phyloP scores from a whole-genome alignment of 176 grass and related monocot genomes.

The Hsuehochloa calcarea region DNA sequence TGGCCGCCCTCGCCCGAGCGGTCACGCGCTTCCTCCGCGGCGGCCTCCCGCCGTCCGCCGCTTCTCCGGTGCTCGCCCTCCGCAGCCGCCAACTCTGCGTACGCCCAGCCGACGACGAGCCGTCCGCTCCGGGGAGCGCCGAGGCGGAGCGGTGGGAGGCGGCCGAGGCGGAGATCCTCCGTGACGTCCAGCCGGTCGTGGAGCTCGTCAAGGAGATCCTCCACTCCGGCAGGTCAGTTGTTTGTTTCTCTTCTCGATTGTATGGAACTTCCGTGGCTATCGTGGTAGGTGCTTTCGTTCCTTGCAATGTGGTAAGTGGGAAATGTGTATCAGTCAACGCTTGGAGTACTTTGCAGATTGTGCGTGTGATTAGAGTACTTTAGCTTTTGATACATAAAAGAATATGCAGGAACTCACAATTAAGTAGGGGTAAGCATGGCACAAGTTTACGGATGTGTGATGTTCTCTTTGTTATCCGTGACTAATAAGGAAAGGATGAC shows the following conservation, averaged over 20 bases:
- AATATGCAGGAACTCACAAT: too few relatives aligned
- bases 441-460: neutral
- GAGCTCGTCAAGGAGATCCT: constrained; percentile 30
- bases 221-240: constrained; percentile 16
- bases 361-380: neutral
- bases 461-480: neutral
- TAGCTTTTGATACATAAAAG: neutral
- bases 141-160: neutral
- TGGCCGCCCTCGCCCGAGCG: constrained; percentile 34
- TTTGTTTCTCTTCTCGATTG: neutral
- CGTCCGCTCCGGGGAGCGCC: neutral
- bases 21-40: constrained; percentile 37
- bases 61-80: neutral
- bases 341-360: too few relatives aligned
- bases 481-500: neutral
- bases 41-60: neutral
- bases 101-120: constrained; percentile 10
- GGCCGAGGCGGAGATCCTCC: constrained; percentile 30
- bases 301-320: neutral
- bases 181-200: constrained; percentile 22
- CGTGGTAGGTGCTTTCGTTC: too few relatives aligned
- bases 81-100: constrained; percentile 18
- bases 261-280: too few relatives aligned
- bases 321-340: neutral
- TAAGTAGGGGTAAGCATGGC: too few relatives aligned